Base-by-base conservation (phyloP, 23 red algal genomes). In the Chondrus crispus region DNA sequence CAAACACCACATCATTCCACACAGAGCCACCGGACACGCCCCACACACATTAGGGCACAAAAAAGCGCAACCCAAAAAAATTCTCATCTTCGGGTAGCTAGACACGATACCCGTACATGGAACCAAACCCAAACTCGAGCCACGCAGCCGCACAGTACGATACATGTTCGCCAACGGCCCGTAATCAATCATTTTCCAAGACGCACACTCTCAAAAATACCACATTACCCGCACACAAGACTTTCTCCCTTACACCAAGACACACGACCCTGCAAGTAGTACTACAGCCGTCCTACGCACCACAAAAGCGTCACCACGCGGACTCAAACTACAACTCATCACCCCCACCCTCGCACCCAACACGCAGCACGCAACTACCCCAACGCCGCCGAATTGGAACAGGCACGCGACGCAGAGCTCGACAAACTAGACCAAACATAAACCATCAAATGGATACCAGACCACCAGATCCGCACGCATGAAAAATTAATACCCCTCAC, bases 191-290 rank as follows among this genome's bases (percentile, higher is more conserved):
- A 0, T 2, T 28, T 37, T 54, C 13, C 49, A 46, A 16, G 49
- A 47, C 13, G 10, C 30, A 30, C 39, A 0, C 13, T 47, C 74
- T 11, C 39, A 68, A 38, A 52, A 75, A 71, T 88, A 88, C 68
- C 20, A 54, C 8, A 51, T 39, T 68, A 35, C 66, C n/a, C 85
- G 24, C 20, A 0, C 32, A 38, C 41, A 24, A 4, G 46, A 88
- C 52, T 75, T 88, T 63, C 85, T 47, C 28, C 2, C 85, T 52
- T 88, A 88, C 64, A 28, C n/a, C 85, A 18, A 14, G 22, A 35
- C 24, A 0, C 19, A 16, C 47, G 52, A 88, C 66, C 85, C 85
- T 19, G 46, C 46, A 8, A 9, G 14, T 29, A 88, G 32, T 18
- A 36, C 49, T 30, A 20, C 85, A 30, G n/a, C 35, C 10, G 68